phyloP scores from a whole-genome alignment of 345 rosid species.

The Arabis hirsuta region DNA sequence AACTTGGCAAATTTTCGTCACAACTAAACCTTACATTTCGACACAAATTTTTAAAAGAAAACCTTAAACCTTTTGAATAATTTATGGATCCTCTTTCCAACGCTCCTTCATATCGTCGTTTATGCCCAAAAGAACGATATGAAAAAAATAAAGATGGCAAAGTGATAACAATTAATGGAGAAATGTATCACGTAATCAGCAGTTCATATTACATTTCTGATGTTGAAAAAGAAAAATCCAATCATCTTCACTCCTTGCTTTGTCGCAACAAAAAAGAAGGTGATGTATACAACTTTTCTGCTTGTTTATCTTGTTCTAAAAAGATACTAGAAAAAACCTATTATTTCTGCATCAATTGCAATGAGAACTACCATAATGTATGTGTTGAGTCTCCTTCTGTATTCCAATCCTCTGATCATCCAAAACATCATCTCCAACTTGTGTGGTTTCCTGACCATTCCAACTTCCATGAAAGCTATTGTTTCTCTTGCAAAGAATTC shows the following conservation, averaged over 20 bases:
- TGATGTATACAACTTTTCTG: too few relatives aligned
- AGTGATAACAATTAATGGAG: not conserved
- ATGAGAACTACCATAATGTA: slow-evolving; percentile 15
- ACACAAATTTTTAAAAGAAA: not conserved
- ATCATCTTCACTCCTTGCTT: not conserved
- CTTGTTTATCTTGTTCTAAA: not conserved
- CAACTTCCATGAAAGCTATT: not conserved
- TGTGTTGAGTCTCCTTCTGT: slow-evolving; percentile 62
- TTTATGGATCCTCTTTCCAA: not conserved
- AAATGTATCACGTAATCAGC: not conserved
- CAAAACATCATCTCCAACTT: slow-evolving; percentile 26
- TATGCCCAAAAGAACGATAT: not conserved
- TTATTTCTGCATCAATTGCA: not conserved
- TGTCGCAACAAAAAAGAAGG: too few relatives aligned
- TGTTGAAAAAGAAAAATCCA: not conserved
- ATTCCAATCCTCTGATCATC: slow-evolving; percentile 10
- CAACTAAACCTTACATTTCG: not conserved
- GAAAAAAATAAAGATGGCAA: not conserved
- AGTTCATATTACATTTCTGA: not conserved
- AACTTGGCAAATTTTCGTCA: not conserved
- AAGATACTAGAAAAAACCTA: not conserved
- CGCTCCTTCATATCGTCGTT: not conserved
- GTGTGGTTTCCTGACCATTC: not conserved
- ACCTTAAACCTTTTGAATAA: not conserved
- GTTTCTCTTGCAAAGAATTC: not conserved